Evolutionary conservation across 345 rosid species (phyloP).

Genomic region (Sonneratia alba): DNA sequence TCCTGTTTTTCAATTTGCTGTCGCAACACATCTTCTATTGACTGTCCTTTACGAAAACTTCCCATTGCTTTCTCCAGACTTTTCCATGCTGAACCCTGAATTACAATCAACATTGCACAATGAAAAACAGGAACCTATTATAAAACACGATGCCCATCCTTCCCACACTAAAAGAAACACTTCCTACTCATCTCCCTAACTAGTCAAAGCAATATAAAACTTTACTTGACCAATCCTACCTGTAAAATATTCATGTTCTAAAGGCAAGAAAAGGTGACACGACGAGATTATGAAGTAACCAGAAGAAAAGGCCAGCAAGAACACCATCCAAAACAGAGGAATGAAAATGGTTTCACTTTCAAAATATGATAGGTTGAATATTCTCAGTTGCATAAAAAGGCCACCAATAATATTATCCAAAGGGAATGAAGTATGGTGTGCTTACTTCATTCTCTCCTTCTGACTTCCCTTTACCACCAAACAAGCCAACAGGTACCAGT

Average conservation of each 20-base stretch:
- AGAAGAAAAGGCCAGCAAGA: not conserved
- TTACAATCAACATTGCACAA: not conserved
- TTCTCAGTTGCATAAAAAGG: not conserved
- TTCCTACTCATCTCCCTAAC: not conserved
- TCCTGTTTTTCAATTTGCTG: slow-evolving; percentile 55
- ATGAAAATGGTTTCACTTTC: not conserved
- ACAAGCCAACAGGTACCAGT: slow-evolving; percentile 34
- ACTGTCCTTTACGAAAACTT: slow-evolving; percentile 25
- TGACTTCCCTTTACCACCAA: slow-evolving; percentile 57
- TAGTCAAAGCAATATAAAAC: not conserved
- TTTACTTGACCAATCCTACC: not conserved
- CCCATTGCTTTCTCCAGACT: slow-evolving; percentile 47
- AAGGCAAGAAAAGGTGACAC: not conserved
- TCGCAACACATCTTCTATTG: slow-evolving; percentile 53
- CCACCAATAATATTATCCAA: not conserved
- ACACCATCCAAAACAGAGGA: not conserved
- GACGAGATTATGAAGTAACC: not conserved
- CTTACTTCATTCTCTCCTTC: slow-evolving; percentile 38
- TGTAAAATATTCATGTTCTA: not conserved
- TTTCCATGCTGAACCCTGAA: slow-evolving; percentile 56
- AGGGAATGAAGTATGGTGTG: not conserved
- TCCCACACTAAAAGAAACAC: not conserved
- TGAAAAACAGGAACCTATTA: not conserved
- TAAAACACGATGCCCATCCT: not conserved
- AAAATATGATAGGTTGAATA: not conserved